Base-by-base conservation (phyloP, 179 eudicot genomes). In the Drosera spatulata region DNA sequence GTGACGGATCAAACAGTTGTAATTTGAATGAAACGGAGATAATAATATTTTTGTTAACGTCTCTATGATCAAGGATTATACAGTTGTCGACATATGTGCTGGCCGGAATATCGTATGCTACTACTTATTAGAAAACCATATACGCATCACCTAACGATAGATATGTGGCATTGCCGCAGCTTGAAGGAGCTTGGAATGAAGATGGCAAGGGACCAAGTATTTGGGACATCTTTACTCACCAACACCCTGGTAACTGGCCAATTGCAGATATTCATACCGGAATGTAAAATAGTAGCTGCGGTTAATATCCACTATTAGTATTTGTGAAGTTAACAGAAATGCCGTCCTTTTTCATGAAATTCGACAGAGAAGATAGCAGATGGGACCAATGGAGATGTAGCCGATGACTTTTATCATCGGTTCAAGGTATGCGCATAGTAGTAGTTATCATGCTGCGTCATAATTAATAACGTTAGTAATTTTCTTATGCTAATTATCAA, bases 201-300 rank as follows among this genome's bases (percentile, higher is more conserved):
- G 71, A 57, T 12, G 75, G 75, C 59, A 66, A 47, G 14, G 71
- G 61, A 38, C 45, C 51, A 3, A 66, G 71, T 49, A 61, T 56
- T 2, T 71, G 75, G 75, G 75, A 71, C 49, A 53, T 39, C 10
- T 71, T 71, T 56, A 58, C 75, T 39, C 67, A 61, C 38, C 42
- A 44, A 33, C 48, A 61, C 58, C 63, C 67, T 7, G 75, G 75
- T 71, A 44, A 4, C 9, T 41, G 4, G 14, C 46, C 4, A 6
- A 6, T 1, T 22, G 33, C 49, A 7, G 1, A 46, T 46, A 6
- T 46, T 10, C 11, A 6, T 10, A 6, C 11, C 11, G 2, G 2
- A 46, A 7, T 46, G 7, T 1, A 6, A 6, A 46, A 6, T 2
- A 6, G 11, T 6, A 45, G 49, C 7, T 6, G 49, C 7, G 1